Evolutionary conservation across 2,329 filamentous ascomycete species (phyloP).

Genomic region (Blumeriella jaapii): DNA sequence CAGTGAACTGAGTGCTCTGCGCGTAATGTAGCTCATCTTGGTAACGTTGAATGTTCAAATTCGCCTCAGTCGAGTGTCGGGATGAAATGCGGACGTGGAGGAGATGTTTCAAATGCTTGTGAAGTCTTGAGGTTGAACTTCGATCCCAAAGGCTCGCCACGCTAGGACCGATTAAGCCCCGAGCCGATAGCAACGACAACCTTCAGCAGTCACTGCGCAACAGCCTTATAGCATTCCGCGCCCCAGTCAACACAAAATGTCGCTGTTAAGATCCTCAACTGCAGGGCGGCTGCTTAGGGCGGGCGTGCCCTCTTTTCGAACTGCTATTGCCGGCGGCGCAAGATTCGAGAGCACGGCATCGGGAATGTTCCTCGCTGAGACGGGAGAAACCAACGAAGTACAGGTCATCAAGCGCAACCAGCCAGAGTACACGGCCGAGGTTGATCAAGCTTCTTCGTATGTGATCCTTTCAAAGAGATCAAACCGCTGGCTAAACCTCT

Average conservation of each 20-base stretch:
- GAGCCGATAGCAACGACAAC: not conserved
- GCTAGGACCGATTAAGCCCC: not conserved
- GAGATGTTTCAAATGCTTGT: constrained; percentile 12
- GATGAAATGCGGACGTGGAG: constrained; percentile 16
- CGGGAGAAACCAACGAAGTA: constrained; percentile 10
- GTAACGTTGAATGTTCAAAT: constrained; percentile 12
- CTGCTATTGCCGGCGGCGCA: constrained; percentile 33
- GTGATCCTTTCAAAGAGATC: constrained; percentile 22
- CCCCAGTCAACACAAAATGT: constrained; percentile 38
- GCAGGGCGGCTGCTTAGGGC: constrained; percentile 41
- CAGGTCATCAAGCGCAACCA: constrained; percentile 37
- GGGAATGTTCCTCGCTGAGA: constrained; percentile 27
- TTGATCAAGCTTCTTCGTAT: constrained; percentile 88
- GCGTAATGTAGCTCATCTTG: constrained; percentile 88
- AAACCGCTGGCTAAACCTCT: constrained; percentile 23
- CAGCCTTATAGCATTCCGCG: not conserved
- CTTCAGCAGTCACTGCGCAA: not conserved
- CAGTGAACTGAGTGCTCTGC: constrained; percentile 91
- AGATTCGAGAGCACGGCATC: constrained; percentile 42
- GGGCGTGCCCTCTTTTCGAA: constrained; percentile 30
- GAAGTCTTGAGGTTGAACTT: constrained; percentile 13
- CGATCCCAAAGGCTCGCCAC: constrained; percentile 14
- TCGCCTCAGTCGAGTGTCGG: constrained; percentile 25
- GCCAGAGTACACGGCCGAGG: constrained; percentile 68
- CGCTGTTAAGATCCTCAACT: constrained; percentile 48